Evolutionary conservation across 2,329 filamentous ascomycete species (phyloP), one percentile per base, ranked within the genome.

Genomic region (Talaromyces rugulosus): DNA sequence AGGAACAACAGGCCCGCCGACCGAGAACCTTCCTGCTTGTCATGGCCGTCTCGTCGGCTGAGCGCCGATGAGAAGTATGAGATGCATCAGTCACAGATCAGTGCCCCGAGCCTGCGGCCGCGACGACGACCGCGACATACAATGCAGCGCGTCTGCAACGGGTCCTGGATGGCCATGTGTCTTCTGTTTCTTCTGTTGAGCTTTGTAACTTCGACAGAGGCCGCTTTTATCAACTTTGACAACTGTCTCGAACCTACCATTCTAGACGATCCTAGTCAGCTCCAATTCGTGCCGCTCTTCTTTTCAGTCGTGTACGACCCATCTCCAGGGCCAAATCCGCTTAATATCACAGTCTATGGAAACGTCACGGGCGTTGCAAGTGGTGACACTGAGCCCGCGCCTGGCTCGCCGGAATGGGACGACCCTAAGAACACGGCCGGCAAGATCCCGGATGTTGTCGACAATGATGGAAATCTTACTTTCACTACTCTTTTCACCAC

Each of bases 321-420:
- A 31, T 74, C 79, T 14, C 78, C 84, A 65, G 74, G 84, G 4
- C 82, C 79, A 57, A 86, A 93, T 71, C 85, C 83, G 47, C 81
- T 99, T 56, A 87, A 85, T 65, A 80, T 97, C 60, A 95, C 87
- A 1, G 84, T 96, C 54, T 98, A 92, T 80, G 94, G 93, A 58
- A 97, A 98, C 75, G 92, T 98, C 33, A 90, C 89, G 8, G 95
- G 95, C 54, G 86, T 88, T 57, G 82, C 84, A 52, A 81, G 81
- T 2, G 71, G 77, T 12, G 78, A 80, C n/a, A 63, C 76, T 2
- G 84, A 92, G 59, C 92, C 91, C 36, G 69, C 84, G 0, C 76
- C 83, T 18, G 75, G 83, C 68, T 83, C 86, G 71, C 75, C 85
- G 0, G 77, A 81, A 54, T 91, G 92, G 90, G 73, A 67, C 2